Conservation (phyloP, 139 green algal species). For the Astrephomene gubernaculifera region DNA sequence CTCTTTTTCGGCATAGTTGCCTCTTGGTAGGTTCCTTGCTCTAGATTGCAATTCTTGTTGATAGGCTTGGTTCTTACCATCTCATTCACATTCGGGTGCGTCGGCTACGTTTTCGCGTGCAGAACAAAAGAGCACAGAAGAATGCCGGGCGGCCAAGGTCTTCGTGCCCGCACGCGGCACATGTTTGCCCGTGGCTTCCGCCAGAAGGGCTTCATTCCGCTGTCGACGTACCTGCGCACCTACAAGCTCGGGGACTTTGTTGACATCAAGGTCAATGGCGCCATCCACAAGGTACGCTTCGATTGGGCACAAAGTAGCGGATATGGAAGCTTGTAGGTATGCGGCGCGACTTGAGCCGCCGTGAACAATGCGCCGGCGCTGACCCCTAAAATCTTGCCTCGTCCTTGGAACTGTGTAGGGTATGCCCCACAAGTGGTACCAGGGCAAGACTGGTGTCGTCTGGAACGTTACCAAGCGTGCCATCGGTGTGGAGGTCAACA, state of each 20-base stretch:
- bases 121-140: slow-evolving; percentile 51
- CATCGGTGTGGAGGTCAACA: slow-evolving; percentile 98
- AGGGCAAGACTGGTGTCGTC: slow-evolving; percentile 94
- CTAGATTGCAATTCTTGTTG: neutral
- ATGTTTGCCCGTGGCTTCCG: slow-evolving; percentile 89
- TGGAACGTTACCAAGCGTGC: slow-evolving; percentile 99
- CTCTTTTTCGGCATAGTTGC: slow-evolving; percentile 39
- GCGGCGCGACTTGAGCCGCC: slow-evolving; percentile 10
- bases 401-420: slow-evolving; percentile 68
- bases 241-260: slow-evolving; percentile 98
- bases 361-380: neutral
- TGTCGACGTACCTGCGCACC: slow-evolving; percentile 93
- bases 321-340: neutral
- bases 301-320: too few relatives aligned
- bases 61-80: too few relatives aligned
- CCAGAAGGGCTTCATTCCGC: slow-evolving; percentile 90
- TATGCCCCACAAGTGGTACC: slow-evolving; percentile 99
- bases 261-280: slow-evolving; percentile 97
- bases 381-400: neutral
- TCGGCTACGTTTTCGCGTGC: too few relatives aligned
- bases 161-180: slow-evolving; percentile 89
- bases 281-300: slow-evolving; percentile 94
- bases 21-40: slow-evolving; percentile 20
- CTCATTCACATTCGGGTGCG: too few relatives aligned
- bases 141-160: slow-evolving; percentile 72